These are phyloP conservation scores for Gossypium anomalum DNA, from an alignment of 345 rosid species.

Conservation along the genomic window DNA sequence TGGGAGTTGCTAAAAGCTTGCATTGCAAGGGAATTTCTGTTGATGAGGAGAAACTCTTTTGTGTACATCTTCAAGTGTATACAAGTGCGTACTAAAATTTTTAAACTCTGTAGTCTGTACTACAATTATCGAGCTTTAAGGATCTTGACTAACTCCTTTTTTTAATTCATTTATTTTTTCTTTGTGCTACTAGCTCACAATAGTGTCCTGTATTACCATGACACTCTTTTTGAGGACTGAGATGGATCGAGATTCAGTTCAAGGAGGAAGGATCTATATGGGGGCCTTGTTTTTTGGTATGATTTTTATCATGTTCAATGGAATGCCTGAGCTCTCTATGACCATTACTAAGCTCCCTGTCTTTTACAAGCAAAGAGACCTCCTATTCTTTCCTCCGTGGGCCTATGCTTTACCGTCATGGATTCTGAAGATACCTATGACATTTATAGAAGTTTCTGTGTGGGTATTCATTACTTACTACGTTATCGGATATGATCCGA, in stretches of 20 bases:
- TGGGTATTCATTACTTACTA: conserved; percentile 69
- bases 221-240: conserved; percentile 60
- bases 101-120: not conserved
- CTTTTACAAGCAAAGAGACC: conserved; percentile 80
- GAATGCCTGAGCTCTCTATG: conserved; percentile 71
- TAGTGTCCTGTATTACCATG: conserved; percentile 31
- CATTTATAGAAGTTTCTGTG: conserved; percentile 56
- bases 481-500: conserved; percentile 69
- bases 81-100: conserved; percentile 41
- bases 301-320: conserved; percentile 52
- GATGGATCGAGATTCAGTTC: conserved; percentile 37
- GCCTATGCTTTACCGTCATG: conserved; percentile 71
- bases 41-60: conserved; percentile 76
- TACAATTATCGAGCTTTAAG: not conserved
- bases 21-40: conserved; percentile 55
- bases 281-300: conserved; percentile 68
- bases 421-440: conserved; percentile 69
- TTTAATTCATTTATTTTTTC: not conserved
- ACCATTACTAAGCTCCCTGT: conserved; percentile 77
- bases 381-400: conserved; percentile 76
- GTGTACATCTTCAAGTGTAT: conserved; percentile 59
- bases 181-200: conserved; percentile 29
- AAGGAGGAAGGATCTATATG: conserved; percentile 44
- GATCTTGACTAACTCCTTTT: conserved; percentile 12
- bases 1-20: conserved; percentile 57